These are phyloP conservation scores for Sporothrix pallida DNA, from an alignment of 2,329 filamentous ascomycete species.

Conservation along the genomic window DNA sequence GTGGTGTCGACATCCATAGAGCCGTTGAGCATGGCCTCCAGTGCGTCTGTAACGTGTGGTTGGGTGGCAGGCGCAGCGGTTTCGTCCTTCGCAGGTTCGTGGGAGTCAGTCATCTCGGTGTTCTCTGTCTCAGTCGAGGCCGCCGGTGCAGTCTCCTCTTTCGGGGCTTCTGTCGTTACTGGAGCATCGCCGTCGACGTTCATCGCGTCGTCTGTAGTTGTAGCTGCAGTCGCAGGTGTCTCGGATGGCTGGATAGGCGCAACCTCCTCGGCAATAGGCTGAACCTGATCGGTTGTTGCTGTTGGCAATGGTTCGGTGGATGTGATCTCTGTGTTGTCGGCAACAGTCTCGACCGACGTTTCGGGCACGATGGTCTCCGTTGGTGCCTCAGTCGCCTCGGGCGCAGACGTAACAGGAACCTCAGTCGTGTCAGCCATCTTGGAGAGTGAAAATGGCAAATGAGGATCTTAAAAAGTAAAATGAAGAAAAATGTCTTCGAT, in stretches of 20 bases:
- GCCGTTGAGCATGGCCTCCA: constrained; percentile 40
- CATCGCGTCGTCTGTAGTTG: constrained; percentile 30
- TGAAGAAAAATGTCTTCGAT: background rate
- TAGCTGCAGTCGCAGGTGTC: background rate
- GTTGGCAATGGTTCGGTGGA: background rate
- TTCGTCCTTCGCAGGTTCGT: background rate
- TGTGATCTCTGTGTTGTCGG: background rate
- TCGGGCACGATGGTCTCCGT: background rate
- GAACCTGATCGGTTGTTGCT: too few species aligned
- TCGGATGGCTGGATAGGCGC: background rate
- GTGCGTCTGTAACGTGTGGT: constrained; percentile 39
- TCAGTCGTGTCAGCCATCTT: background rate
- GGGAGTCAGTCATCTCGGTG: constrained; percentile 23
- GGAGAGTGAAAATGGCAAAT: background rate
- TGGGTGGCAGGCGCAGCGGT: background rate
- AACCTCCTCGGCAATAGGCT: too few species aligned
- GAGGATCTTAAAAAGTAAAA: background rate
- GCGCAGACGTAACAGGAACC: background rate
- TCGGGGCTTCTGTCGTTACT: background rate
- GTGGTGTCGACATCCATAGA: constrained; percentile 36
- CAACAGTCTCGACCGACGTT: background rate
- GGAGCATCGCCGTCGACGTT: constrained; percentile 24
- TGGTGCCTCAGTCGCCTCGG: background rate
- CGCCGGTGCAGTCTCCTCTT: background rate
- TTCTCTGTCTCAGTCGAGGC: constrained; percentile 11